Evolutionary conservation across 2,329 filamentous ascomycete genomes (phyloP).

Genomic region (Akanthomyces muscarius): DNA sequence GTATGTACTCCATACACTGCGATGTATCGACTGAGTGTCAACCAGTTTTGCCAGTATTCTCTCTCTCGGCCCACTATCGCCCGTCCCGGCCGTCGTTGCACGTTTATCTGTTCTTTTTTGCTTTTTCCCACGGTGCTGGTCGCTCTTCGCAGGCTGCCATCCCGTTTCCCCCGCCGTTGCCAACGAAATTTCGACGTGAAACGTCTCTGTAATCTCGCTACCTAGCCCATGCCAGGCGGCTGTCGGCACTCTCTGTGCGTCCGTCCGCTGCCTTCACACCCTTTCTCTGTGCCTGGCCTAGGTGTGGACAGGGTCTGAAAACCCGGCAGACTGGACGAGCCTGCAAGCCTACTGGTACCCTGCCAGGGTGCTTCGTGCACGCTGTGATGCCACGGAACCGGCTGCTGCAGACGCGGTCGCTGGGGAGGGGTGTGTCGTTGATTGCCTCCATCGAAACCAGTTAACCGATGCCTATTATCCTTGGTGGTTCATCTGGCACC

Average conservation of each 20-base stretch:
- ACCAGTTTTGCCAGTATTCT: neutral
- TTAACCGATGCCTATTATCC: constrained; percentile 10
- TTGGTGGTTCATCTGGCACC: constrained; percentile 4
- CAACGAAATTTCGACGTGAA: neutral
- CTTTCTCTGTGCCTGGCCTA: neutral
- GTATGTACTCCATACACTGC: too few species aligned
- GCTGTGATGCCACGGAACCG: neutral
- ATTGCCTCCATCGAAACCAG: neutral
- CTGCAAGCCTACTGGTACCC: too few species aligned
- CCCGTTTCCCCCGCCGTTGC: neutral
- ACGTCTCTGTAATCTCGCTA: constrained; percentile 1
- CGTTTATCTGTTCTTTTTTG: neutral
- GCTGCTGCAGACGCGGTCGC: neutral
- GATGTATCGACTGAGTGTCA: too few species aligned
- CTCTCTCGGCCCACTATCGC: neutral
- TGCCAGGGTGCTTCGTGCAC: neutral
- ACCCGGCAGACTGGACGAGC: constrained; percentile 10
- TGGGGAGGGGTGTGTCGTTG: neutral
- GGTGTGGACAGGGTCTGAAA: neutral
- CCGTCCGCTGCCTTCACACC: neutral
- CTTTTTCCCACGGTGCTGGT: neutral
- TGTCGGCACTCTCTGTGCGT: neutral
- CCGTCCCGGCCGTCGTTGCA: neutral
- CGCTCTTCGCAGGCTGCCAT: neutral
- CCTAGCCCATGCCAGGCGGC: neutral